Evolutionary conservation across 805 yeast species (phyloP).

Genomic region (Komagataella pseudopastoris): DNA sequence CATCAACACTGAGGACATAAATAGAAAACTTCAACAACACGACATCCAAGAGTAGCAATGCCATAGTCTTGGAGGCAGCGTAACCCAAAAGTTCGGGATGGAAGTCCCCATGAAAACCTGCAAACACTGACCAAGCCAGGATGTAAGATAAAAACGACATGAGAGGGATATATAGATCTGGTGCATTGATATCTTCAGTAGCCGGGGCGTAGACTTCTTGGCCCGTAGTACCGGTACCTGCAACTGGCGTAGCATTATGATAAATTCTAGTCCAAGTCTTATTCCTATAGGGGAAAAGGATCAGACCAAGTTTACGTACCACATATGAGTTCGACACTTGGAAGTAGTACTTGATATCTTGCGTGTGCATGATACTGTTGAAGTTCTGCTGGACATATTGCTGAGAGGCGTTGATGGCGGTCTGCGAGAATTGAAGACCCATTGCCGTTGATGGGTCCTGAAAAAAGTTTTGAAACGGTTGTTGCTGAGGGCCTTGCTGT

Average conservation of each 20-base stretch:
- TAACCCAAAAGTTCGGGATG: slow-evolving; percentile 88
- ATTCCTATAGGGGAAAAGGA: slow-evolving; percentile 78
- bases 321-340: slow-evolving; percentile 88
- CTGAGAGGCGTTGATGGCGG: slow-evolving; percentile 72
- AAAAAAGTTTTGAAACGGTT: slow-evolving; percentile 30
- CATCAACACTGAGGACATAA: slow-evolving; percentile 59
- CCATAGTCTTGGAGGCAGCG: slow-evolving; percentile 75
- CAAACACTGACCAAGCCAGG: slow-evolving; percentile 67
- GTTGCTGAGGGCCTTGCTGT: slow-evolving; percentile 7
- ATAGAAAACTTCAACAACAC: slow-evolving; percentile 67
- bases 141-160: slow-evolving; percentile 90
- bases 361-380: slow-evolving; percentile 32
- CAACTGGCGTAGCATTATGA: slow-evolving; percentile 13
- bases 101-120: slow-evolving; percentile 80
- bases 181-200: slow-evolving; percentile 79
- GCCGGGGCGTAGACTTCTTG: slow-evolving; percentile 53
- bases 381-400: slow-evolving; percentile 67
- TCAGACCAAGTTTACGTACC: slow-evolving; percentile 51
- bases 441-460: slow-evolving; percentile 71
- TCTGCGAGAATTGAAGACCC: slow-evolving; percentile 81
- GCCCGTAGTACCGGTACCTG: neutral
- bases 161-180: slow-evolving; percentile 89
- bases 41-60: slow-evolving; percentile 69
- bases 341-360: slow-evolving; percentile 73
- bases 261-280: slow-evolving; percentile 64